Percentiles rank a stretch among this genome's conserved stretches.
Evolutionary conservation across 75 land plant species (phyloP).

Genomic region (Isoetes taiwanensis): DNA sequence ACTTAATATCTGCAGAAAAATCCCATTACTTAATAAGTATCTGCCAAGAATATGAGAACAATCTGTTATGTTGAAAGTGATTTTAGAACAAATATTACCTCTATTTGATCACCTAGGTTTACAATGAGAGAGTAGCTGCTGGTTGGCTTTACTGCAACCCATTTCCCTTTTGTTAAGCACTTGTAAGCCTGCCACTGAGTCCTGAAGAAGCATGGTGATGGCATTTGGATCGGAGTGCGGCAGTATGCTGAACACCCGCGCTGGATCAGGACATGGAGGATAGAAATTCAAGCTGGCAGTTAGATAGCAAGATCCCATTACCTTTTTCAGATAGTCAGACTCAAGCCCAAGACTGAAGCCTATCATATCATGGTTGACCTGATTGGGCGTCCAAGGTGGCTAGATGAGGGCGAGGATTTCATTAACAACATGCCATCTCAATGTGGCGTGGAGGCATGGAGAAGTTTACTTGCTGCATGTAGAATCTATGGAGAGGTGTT

Average conservation of each 20-base stretch:
- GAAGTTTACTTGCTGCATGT: no score
- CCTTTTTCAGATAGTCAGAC: not conserved
- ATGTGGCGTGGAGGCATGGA: no score
- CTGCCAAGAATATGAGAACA: no score
- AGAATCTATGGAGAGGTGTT: no score
- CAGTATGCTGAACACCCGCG: not conserved
- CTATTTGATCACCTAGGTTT: not conserved
- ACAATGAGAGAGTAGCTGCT: not conserved
- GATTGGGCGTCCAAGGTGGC: no score
- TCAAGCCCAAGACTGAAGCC: not conserved
- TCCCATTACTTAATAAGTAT: no score
- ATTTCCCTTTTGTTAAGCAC: not conserved
- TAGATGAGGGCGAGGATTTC: no score
- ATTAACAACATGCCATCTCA: no score
- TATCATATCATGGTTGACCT: no score
- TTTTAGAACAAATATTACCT: no score
- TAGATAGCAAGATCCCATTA: not conserved
- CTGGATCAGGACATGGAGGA: constrained; percentile 1
- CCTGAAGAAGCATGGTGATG: not conserved
- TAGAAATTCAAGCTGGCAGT: not conserved
- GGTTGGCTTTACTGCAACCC: not conserved
- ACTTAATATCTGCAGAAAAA: no score
- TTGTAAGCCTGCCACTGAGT: not conserved
- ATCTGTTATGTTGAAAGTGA: no score
- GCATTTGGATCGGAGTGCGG: not conserved